These are phyloP conservation scores for Bipolaris zeicola DNA, from an alignment of 2,329 filamentous ascomycete species.

Conservation along the genomic window DNA sequence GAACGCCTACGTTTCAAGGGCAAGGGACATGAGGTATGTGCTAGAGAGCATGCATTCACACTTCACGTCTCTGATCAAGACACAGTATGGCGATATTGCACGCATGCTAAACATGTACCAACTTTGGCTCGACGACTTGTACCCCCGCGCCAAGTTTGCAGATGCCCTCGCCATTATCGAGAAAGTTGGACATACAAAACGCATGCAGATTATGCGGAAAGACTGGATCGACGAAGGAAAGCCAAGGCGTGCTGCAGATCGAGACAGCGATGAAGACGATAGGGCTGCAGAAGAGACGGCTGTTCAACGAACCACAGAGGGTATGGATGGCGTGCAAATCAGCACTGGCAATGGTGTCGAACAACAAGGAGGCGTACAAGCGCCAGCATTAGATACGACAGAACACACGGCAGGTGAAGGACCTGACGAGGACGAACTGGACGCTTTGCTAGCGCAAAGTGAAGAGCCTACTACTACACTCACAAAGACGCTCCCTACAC, in stretches of 20 bases:
- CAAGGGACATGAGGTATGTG: constrained; percentile 83
- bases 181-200: constrained; percentile 85
- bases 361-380: neutral
- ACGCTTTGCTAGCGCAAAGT: constrained; percentile 60
- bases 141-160: constrained; percentile 90
- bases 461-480: constrained; percentile 13
- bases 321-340: constrained; percentile 19
- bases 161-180: constrained; percentile 91
- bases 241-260: constrained; percentile 51
- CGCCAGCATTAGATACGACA: constrained; percentile 21
- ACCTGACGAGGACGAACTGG: constrained; percentile 59
- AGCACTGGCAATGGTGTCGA: constrained; percentile 2
- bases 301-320: constrained; percentile 9
- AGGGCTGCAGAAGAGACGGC: constrained; percentile 1
- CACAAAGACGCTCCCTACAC: constrained; percentile 16
- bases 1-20: constrained; percentile 80
- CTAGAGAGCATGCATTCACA: neutral
- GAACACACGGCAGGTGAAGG: constrained; percentile 31
- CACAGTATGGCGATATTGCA: constrained; percentile 80
- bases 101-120: constrained; percentile 89
- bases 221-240: constrained; percentile 83
- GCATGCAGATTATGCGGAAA: constrained; percentile 73
- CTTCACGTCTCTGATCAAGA: constrained; percentile 15
- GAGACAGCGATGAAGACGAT: constrained; percentile 37
- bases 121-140: constrained; percentile 94